Percentiles rank a stretch among this genome's conserved stretches.
Conservation (phyloP, 1,139 yeast genomes). For the Sugiyamaella xylanicola region DNA sequence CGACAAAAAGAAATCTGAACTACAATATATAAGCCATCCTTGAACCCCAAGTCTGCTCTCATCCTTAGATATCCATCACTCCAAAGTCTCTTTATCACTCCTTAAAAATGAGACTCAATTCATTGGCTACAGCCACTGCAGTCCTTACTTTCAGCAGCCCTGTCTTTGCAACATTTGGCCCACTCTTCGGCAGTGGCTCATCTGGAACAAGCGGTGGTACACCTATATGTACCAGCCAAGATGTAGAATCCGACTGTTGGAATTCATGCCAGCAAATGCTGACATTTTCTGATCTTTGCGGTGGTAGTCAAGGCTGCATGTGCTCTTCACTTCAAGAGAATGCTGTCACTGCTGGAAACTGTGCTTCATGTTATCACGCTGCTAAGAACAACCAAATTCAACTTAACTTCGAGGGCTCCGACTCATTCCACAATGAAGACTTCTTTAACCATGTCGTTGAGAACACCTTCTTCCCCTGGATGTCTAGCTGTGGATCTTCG, state of each 20-base stretch:
- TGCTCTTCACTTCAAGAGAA: constrained; percentile 24
- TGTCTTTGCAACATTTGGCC: constrained; percentile 16
- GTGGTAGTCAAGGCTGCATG: constrained; percentile 27
- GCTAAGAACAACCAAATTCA: constrained; percentile 23
- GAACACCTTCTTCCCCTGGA: constrained; percentile 29
- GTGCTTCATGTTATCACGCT: constrained; percentile 30
- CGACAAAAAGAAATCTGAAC: constrained; percentile 10
- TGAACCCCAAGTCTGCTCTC: not conserved
- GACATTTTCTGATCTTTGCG: constrained; percentile 25
- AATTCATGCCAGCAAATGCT: constrained; percentile 31
- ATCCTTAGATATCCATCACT: constrained; percentile 3
- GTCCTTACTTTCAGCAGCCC: constrained; percentile 5
- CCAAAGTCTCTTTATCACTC: constrained; percentile 11
- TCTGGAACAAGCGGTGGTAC: constrained; percentile 14
- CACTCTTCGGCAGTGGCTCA: constrained; percentile 5
- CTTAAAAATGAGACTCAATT: constrained; percentile 12
- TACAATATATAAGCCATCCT: not conserved
- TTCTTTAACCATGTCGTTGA: constrained; percentile 32
- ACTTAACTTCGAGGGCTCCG: constrained; percentile 29
- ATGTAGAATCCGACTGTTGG: constrained; percentile 30
- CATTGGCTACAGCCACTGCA: constrained; percentile 10
- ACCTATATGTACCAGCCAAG: constrained; percentile 11
- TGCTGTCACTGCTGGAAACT: constrained; percentile 27
- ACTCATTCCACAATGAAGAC: constrained; percentile 26
- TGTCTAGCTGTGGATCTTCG: constrained; percentile 25